Conservation (phyloP, 2,329 filamentous ascomycete genomes). For the Aspergillus terreus region DNA sequence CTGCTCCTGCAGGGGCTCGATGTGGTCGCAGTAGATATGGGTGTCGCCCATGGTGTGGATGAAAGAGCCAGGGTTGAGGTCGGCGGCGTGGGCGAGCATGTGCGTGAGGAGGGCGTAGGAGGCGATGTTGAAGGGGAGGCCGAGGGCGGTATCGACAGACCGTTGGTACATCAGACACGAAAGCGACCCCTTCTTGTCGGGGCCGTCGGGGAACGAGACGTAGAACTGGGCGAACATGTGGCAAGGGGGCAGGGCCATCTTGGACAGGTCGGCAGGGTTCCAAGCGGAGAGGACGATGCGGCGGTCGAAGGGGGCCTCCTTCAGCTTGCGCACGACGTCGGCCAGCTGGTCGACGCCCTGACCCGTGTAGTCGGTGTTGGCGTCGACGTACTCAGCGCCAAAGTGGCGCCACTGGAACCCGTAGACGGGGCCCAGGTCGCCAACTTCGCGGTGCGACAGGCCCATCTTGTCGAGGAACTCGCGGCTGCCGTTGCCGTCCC, state of each 20-base stretch:
- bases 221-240: conserved; percentile 99
- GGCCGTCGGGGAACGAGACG: conserved; percentile 63
- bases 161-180: conserved; percentile 91
- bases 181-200: conserved; percentile 60
- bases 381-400: conserved; percentile 81
- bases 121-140: conserved; percentile 97
- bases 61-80: conserved; percentile 78
- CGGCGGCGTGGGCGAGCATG: conserved; percentile 86
- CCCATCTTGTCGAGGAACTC: conserved; percentile 85
- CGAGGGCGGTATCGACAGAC: conserved; percentile 94
- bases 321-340: conserved; percentile 83
- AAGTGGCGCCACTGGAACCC: conserved; percentile 99
- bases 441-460: conserved; percentile 73
- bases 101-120: conserved; percentile 90
- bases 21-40: conserved; percentile 92
- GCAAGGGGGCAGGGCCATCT: conserved; percentile 91
- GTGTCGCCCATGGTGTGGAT: conserved; percentile 97
- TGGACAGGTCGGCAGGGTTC: conserved; percentile 81
- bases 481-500: conserved; percentile 94
- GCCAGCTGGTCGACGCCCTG: conserved; percentile 91
- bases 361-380: conserved; percentile 75
- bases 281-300: conserved; percentile 88
- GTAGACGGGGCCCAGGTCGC: conserved; percentile 92
- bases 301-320: conserved; percentile 78
- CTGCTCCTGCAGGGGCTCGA: conserved; percentile 80